These are phyloP conservation scores for baker's yeast (Saccharomyces cerevisiae) DNA, from an alignment of 805 yeast species.

Conservation along the genomic window DNA sequence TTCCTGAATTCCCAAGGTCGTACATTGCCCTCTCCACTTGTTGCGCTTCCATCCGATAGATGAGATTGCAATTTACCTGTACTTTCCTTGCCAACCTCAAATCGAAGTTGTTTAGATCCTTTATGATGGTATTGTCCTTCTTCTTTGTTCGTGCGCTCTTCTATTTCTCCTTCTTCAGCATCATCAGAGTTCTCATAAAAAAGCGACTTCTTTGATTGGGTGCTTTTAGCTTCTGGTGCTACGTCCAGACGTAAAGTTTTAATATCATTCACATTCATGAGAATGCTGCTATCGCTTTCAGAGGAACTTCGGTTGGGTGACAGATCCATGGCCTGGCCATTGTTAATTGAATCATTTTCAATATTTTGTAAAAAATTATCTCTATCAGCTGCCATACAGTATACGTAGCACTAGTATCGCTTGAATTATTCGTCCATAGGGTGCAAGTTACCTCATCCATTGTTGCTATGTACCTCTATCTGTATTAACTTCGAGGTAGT, in stretches of 20 bases:
- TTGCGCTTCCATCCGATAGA: slow-evolving; percentile 3
- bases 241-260: slow-evolving; percentile 11
- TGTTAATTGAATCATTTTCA: slow-evolving; percentile 5
- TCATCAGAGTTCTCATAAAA: slow-evolving; percentile 10
- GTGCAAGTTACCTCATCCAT: background rate
- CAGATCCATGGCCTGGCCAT: slow-evolving; percentile 2
- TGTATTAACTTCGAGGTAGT: background rate
- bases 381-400: background rate
- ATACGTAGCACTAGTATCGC: background rate
- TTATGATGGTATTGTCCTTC: background rate
- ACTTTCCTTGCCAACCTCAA: background rate
- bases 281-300: slow-evolving; percentile 9
- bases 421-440: background rate
- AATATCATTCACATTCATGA: slow-evolving; percentile 8
- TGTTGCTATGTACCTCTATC: background rate
- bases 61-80: background rate
- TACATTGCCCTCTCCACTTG: slow-evolving; percentile 4
- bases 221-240: slow-evolving; percentile 1
- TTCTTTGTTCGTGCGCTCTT: slow-evolving; percentile 1
- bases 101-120: slow-evolving; percentile 1
- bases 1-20: slow-evolving; percentile 24
- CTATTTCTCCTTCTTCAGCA: slow-evolving; percentile 3
- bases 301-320: background rate
- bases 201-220: slow-evolving; percentile 4
- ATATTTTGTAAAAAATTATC: background rate